Evolutionary conservation across 1,284 basidiomycete species (phyloP).

Genomic region (Cryptococcus sp.): DNA sequence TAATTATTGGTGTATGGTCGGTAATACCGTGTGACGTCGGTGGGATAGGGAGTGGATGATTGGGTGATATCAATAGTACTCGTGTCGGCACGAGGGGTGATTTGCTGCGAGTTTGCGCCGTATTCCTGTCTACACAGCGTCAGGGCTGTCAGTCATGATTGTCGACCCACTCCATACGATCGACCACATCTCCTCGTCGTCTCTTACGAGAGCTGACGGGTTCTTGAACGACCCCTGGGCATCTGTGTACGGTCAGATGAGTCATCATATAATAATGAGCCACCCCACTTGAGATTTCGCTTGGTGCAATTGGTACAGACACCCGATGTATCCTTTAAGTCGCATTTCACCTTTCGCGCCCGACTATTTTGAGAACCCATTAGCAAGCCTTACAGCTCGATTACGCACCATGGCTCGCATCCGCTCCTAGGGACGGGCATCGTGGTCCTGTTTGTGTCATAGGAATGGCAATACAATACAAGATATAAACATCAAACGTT

Average conservation of each 20-base stretch:
- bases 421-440: constrained; percentile 6
- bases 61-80: not conserved
- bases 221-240: not conserved
- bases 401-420: constrained; percentile 9
- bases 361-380: not conserved
- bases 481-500: not conserved
- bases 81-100: not conserved
- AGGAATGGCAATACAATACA: not conserved
- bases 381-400: not conserved
- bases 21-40: too few relatives aligned
- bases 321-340: constrained; percentile 1
- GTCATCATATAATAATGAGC: not conserved
- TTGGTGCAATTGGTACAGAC: constrained; percentile 10
- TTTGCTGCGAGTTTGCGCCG: not conserved
- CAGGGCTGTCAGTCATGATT: not conserved
- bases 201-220: not conserved
- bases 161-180: constrained; percentile 5
- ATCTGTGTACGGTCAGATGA: not conserved
- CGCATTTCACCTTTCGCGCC: constrained; percentile 12
- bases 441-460: not conserved
- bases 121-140: not conserved
- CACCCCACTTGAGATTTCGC: not conserved
- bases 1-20: too few relatives aligned
- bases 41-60: too few relatives aligned
- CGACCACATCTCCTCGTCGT: constrained; percentile 4